Evolutionary conservation across 768 basidiomycete genomes (phyloP), one percentile per base, ranked within the genome.

Genomic region (Pilatotrama ljubarskyi): DNA sequence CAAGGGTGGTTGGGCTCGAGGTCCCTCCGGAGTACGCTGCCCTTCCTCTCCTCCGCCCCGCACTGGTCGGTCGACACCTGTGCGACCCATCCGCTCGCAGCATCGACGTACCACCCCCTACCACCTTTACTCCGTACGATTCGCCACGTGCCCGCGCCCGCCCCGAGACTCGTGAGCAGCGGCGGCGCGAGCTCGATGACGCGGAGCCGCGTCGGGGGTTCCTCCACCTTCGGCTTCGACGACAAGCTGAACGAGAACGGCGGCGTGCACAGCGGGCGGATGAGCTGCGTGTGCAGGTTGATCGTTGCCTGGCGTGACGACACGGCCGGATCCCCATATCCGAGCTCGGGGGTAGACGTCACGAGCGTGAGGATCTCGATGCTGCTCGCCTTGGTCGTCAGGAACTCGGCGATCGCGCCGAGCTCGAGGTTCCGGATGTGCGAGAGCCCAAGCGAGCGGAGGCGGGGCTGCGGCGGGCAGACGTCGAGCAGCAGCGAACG

Each of bases 61-160:
- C 36, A 55, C 8, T n/a, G 17, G 7, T 55, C 65, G 7, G 43
- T 3, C 26, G 36, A 37, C 2, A 57, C 20, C 59, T 81, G 75
- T 3, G 82, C 79, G 26, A 86, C 77, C 95, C 95, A 97, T 2
- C 88, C 90, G 61, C 86, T 87, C 22, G 91, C 90, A 0, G 88
- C 84, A 72, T 98, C 91, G 51, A 95, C 93, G 68, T 93, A 97
- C 95, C 95, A 98, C 3, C 93, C 95, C 22, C 96, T 77, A 1
- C 93, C 89, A 8, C 96, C 96, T 72, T 97, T 97, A 68, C 92
- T 93, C 59, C 85, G 80, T n/a, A 98, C 80, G 60, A 91, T 88
- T 52, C 88, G 82, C 96, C 96, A 99, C 29, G 89, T 77, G 5
- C 87, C 90, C 0, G 86, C 91, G 4, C 93, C 93, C 1, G 81